Evolutionary conservation across 805 yeast species (phyloP).

Genomic region (Middelhovenomyces tepae): DNA sequence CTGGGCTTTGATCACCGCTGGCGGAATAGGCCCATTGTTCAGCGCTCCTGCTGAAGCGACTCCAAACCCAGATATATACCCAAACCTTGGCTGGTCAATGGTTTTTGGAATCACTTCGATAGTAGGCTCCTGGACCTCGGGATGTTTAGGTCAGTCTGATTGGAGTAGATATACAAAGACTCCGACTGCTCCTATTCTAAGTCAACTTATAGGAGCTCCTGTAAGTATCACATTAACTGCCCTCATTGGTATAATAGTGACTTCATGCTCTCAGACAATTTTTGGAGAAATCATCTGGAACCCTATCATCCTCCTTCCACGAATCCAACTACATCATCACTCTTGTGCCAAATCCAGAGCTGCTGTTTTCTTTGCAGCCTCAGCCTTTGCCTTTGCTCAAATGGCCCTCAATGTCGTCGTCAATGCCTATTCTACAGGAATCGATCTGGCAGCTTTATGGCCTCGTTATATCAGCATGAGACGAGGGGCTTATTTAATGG

Average conservation of each 20-base stretch:
- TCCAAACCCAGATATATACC: too few relatives aligned
- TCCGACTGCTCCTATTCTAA: constrained; percentile 32
- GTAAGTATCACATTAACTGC: constrained; percentile 38
- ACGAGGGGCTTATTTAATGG: constrained; percentile 39
- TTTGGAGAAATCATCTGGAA: too few relatives aligned
- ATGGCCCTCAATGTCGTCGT: constrained; percentile 24
- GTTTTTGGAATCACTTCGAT: constrained; percentile 32
- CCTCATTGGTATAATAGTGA: constrained; percentile 37
- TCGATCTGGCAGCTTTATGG: constrained; percentile 40
- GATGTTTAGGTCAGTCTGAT: constrained; percentile 35
- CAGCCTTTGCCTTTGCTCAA: constrained; percentile 21
- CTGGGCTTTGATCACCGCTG: constrained; percentile 23
- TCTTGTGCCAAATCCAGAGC: constrained; percentile 36
- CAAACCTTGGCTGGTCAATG: constrained; percentile 21
- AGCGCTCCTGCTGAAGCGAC: too few relatives aligned
- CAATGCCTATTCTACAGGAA: constrained; percentile 40
- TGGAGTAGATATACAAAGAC: constrained; percentile 35
- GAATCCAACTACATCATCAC: constrained; percentile 32
- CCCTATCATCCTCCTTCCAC: constrained; percentile 33
- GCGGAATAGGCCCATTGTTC: constrained; percentile 18
- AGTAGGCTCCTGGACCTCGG: constrained; percentile 34
- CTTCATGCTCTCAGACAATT: constrained; percentile 36
- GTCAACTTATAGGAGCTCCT: constrained; percentile 30
- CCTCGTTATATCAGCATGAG: constrained; percentile 36
- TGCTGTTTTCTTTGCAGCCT: constrained; percentile 38